phyloP scores from a whole-genome alignment of 108 stramenopile genomes.

The Nitzschia inconspicua region DNA sequence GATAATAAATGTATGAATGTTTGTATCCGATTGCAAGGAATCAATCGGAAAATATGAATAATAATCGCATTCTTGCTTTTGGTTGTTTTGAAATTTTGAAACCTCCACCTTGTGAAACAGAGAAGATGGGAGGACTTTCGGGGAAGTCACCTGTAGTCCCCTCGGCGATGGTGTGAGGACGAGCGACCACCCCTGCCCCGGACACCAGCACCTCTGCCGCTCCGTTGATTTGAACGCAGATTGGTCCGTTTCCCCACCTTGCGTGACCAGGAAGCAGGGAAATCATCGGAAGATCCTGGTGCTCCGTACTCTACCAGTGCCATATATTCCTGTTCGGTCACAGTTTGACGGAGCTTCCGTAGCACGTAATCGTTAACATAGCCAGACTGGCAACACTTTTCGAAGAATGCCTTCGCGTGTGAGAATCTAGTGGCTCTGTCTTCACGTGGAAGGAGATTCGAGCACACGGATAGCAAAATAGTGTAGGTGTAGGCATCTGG shows the following conservation, averaged over 20 bases:
- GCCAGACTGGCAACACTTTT: slow-evolving; percentile 72
- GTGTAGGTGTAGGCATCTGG: slow-evolving; percentile 90
- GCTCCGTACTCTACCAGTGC: slow-evolving; percentile 57
- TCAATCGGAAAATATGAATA: no score
- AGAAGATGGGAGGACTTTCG: no score
- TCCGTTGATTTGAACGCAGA: neutral
- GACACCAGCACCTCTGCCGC: slow-evolving; percentile 3
- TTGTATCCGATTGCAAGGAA: no score
- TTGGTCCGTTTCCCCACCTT: slow-evolving; percentile 20
- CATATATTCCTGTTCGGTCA: slow-evolving; percentile 70
- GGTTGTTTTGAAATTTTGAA: no score
- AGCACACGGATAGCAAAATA: slow-evolving; percentile 81
- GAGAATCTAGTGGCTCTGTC: slow-evolving; percentile 45
- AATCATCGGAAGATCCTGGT: slow-evolving; percentile 44
- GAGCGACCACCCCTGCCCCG: neutral
- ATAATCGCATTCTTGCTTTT: no score
- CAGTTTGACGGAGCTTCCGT: slow-evolving; percentile 77
- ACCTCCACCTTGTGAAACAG: no score
- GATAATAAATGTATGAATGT: no score
- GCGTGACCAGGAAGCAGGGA: slow-evolving; percentile 71
- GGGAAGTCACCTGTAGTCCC: no score
- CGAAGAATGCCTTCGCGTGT: slow-evolving; percentile 67
- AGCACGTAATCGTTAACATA: slow-evolving; percentile 87
- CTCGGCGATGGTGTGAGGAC: no score
- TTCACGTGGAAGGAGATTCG: slow-evolving; percentile 79